Percentiles rank a stretch among this genome's conserved stretches.
These are phyloP conservation scores for Bacterosira constricta DNA, from an alignment of 108 stramenopile genomes.

Conservation along the genomic window DNA sequence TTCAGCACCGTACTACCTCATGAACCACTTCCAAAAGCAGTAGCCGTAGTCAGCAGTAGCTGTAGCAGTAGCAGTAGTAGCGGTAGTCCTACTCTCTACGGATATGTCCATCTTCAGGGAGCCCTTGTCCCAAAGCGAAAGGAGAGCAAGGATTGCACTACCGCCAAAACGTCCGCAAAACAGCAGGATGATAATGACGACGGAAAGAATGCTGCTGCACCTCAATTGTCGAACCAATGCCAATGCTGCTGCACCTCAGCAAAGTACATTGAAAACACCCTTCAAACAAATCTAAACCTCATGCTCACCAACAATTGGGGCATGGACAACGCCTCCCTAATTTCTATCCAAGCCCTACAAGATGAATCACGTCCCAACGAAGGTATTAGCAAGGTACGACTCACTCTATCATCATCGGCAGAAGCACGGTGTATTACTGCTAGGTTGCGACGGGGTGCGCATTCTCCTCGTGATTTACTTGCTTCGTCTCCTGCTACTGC, in stretches of 20 bases:
- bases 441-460: not conserved
- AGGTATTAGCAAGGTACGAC: not conserved
- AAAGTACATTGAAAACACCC: not conserved
- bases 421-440: not conserved
- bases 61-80: not conserved
- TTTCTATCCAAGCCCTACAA: too few relatives aligned
- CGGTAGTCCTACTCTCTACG: constrained; percentile 1
- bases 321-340: too few relatives aligned
- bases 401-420: not conserved
- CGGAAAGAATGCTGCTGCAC: not conserved
- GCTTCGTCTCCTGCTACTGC: constrained; percentile 21
- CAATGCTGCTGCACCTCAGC: not conserved
- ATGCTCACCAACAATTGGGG: too few relatives aligned
- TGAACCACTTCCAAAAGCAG: constrained; percentile 57
- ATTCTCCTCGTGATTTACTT: not conserved
- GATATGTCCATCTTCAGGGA: constrained; percentile 71
- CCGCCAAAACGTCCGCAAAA: not conserved
- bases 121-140: constrained; percentile 63
- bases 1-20: constrained; percentile 83
- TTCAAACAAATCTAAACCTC: not conserved
- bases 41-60: not conserved
- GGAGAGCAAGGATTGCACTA: not conserved
- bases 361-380: too few relatives aligned
- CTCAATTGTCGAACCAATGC: not conserved
- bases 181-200: not conserved